A percentile compares a stretch with the other conserved stretches of the same genome.
Conservation (phyloP, 495 filamentous ascomycete species). For the Halenospora varia region DNA sequence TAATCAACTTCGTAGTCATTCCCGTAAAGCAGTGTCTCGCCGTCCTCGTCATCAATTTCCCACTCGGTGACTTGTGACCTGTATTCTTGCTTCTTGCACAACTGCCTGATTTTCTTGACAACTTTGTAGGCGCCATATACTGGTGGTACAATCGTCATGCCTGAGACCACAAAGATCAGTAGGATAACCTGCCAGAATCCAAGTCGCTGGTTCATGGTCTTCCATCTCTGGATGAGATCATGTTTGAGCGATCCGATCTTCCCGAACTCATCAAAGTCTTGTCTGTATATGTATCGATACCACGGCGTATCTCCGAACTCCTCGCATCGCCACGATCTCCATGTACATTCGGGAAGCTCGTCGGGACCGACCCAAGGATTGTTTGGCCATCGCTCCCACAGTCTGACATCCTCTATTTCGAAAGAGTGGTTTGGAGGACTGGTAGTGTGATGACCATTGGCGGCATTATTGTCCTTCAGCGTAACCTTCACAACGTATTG, state of each 20-base stretch:
- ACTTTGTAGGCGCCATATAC: too few species aligned
- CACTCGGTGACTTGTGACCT: too few species aligned
- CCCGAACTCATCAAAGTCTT: constrained; percentile 12
- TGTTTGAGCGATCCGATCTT: constrained; percentile 2
- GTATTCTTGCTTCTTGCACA: too few species aligned
- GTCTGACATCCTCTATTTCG: constrained; percentile 1
- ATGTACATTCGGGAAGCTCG: neutral
- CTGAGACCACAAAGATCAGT: neutral
- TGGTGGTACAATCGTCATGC: neutral
- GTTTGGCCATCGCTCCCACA: neutral
- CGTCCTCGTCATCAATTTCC: too few species aligned
- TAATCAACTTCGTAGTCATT: too few species aligned
- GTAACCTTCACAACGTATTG: neutral
- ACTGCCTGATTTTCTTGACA: too few species aligned
- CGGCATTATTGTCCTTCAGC: neutral
- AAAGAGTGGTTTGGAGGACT: neutral
- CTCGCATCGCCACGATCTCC: constrained; percentile 2
- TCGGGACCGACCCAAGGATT: neutral
- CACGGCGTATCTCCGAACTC: constrained; percentile 3
- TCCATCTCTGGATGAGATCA: neutral
- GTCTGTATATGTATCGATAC: constrained; percentile 12
- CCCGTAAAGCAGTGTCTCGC: too few species aligned
- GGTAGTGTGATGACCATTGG: neutral
- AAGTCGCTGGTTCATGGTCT: neutral
- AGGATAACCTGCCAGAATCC: neutral